Base-by-base conservation (phyloP, 805 yeast genomes). In the Isabelozyma rhagii region DNA sequence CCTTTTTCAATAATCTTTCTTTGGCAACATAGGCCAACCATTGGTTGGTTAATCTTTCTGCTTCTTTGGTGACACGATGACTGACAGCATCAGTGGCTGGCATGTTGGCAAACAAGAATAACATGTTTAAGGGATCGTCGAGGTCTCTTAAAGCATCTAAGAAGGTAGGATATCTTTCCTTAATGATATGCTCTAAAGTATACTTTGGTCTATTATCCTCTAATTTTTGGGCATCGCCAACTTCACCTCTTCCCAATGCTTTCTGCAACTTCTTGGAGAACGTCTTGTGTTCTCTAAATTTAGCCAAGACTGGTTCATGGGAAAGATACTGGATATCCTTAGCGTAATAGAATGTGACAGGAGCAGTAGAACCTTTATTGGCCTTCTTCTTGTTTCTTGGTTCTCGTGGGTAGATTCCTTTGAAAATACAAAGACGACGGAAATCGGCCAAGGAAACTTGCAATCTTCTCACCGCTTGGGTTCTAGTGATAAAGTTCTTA, bases 351-450 rank as follows among this genome's bases (percentile, higher is more conserved):
- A 94, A 96, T 3, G 99, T 94, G 21, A 87, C 87, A 44, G 96
- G 96, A 25, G 96, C 96, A 7, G 97, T 89, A n/a, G 97, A 88
- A 18, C 99, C 98, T 71, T 90, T 94, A 71, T 91, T 93, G 52
- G 97, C 97, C 78, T 90, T 92, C 83, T 87, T 90, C 75, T 92
- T 94, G 71, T 89, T 90, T 60, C 92, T 79, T 44, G 98, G 98
- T 66, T 91, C 97, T 67, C 99, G 83, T 48, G 99, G 99, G 66
- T 90, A 94, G 55, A 94, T 92, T 47, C 99, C 99, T 70, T 94
- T 94, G 80, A 94, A 90, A 67, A 94, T 94, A 79, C 99, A 94
- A 64, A 94, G 79, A 63, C 99, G 84, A 74, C 97, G 84, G 81
- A 94, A 94, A 72, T 94, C 99, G 10, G 97, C 97, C 45, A 94